Base-by-base conservation (phyloP, 2,329 filamentous ascomycete genomes). In the Calonectria pseudoreteaudii region DNA sequence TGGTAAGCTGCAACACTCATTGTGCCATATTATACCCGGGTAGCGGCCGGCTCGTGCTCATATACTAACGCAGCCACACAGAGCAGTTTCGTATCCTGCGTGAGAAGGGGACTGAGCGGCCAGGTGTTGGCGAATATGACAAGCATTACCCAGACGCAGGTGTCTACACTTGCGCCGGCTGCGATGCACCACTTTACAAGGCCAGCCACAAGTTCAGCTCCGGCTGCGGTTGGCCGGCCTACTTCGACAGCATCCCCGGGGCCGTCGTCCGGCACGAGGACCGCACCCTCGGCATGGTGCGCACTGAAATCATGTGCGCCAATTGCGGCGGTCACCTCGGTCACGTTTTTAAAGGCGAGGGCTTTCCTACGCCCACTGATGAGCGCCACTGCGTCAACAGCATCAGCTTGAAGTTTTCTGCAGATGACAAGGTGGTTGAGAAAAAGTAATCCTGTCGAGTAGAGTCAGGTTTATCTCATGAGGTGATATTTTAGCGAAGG, bases 341-440 rank as follows among this genome's bases (percentile, higher is more conserved):
- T n/a, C 95, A 98, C 87, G 95, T 98, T 14, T 98, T 98, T 85
- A 97, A 97, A 88, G 95, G 95, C 18, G 95, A 98, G 85, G 93
- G 94, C 36, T 97, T 93, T 82, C 80, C 89, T 10, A 97, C 94
- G 28, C 95, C 97, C 7, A 98, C 96, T 26, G 94, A 99, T 84
- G 97, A 99, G 91, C 90, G 97, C 75, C 97, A 99, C 87, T 99
- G 97, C 82, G 97, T 99, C 72, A 99, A 98, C 83, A 97, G 95
- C 81, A 87, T 98, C 68, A 97, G 94, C 83, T 87, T 98, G 85
- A 97, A 92, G 80, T 98, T 99, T 82, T 90, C 88, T 2, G 87
- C 89, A 1, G 89, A 94, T 64, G 93, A 94, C 75, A 90, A 91
- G 79, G 81, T 84, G 64, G 83, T 80, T 30, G 81, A 84, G 66